A percentile compares a stretch with the other conserved stretches of the same genome.
These are phyloP conservation scores for Sarcodon sp. DNA, from an alignment of 768 basidiomycete species.

Conservation along the genomic window DNA sequence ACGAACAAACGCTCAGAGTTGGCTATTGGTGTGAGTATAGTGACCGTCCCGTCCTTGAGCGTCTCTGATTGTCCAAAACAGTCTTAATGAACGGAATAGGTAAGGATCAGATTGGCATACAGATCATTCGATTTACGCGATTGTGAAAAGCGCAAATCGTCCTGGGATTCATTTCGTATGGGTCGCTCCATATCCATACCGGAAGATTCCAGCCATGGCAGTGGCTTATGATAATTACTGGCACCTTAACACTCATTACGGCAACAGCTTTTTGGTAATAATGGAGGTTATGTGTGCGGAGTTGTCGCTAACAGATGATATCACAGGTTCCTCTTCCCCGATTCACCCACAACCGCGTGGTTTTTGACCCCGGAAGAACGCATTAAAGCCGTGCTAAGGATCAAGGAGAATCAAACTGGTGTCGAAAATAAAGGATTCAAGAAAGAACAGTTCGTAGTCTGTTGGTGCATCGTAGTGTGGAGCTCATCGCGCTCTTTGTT, in stretches of 20 bases:
- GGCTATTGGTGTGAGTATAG: constrained; percentile 36
- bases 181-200: constrained; percentile 49
- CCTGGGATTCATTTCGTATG: constrained; percentile 59
- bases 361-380: constrained; percentile 66
- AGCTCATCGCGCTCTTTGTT: constrained; percentile 5
- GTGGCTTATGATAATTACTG: constrained; percentile 73
- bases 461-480: background rate
- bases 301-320: constrained; percentile 2
- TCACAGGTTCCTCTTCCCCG: constrained; percentile 65
- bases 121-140: constrained; percentile 9
- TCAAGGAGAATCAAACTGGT: constrained; percentile 66
- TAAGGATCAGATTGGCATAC: constrained; percentile 19
- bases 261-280: constrained; percentile 48
- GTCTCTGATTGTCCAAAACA: constrained; percentile 12
- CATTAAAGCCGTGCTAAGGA: constrained; percentile 51
- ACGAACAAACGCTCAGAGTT: constrained; percentile 32
- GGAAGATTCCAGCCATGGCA: constrained; percentile 59
- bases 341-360: constrained; percentile 61
- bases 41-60: background rate
- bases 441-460: constrained; percentile 32
- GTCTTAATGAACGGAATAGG: constrained; percentile 71
- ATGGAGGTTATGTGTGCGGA: constrained; percentile 7
- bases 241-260: constrained; percentile 47
- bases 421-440: constrained; percentile 78
- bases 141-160: constrained; percentile 55